These are phyloP conservation scores for Jamesozyma piceae DNA, from an alignment of 805 yeast species.

Conservation along the genomic window DNA sequence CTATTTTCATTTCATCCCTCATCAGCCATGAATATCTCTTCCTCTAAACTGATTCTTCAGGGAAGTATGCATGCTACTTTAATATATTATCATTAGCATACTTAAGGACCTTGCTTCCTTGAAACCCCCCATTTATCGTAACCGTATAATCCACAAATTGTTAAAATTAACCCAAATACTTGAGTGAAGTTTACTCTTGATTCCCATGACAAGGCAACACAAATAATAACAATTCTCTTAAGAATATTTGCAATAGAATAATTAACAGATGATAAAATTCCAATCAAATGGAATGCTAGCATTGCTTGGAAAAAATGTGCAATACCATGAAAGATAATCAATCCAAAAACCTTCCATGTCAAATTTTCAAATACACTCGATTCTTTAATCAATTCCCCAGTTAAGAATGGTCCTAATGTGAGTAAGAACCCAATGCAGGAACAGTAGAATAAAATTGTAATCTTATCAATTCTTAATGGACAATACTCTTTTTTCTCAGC, in stretches of 20 bases:
- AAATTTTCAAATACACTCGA: constrained; percentile 26
- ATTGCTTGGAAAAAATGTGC: constrained; percentile 66
- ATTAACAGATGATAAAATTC: constrained; percentile 62
- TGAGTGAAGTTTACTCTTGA: constrained; percentile 37
- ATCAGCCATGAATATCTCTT: no score
- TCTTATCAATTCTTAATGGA: constrained; percentile 46
- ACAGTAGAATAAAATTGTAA: constrained; percentile 63
- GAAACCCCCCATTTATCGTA: constrained; percentile 59
- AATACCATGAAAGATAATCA: constrained; percentile 53
- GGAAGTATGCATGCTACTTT: no score
- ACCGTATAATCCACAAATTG: constrained; percentile 54
- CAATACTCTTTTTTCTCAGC: constrained; percentile 16
- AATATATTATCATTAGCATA: no score
- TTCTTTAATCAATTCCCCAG: constrained; percentile 37
- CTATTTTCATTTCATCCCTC: no score
- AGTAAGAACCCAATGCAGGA: constrained; percentile 57
- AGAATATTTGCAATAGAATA: constrained; percentile 72
- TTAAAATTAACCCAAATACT: constrained; percentile 44
- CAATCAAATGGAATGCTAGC: constrained; percentile 67
- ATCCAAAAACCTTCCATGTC: constrained; percentile 20
- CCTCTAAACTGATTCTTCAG: no score
- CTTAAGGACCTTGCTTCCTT: no score
- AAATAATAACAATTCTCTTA: constrained; percentile 62
- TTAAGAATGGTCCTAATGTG: constrained; percentile 58
- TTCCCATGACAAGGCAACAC: constrained; percentile 58